Percentiles rank a stretch among this genome's conserved stretches.
Evolutionary conservation across 345 rosid species (phyloP).

Genomic region (Eutrema yunnanense): DNA sequence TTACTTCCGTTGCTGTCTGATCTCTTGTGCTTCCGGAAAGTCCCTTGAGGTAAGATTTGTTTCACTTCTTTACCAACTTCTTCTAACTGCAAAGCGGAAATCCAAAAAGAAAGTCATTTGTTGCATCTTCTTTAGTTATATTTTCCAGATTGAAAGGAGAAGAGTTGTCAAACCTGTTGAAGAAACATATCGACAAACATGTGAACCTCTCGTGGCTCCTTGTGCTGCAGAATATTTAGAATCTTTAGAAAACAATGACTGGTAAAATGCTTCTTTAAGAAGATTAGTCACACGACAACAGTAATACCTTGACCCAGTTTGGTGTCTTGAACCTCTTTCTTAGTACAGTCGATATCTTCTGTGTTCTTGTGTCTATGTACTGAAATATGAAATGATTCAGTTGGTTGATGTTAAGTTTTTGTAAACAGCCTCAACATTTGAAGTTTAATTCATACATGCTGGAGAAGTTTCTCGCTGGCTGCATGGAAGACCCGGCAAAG

Average conservation of each 20-base stretch:
- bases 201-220: slow-evolving; percentile 98
- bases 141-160: background rate
- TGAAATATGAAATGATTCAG: slow-evolving; percentile 28
- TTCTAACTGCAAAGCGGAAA: slow-evolving; percentile 44
- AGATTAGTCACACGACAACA: slow-evolving; percentile 6
- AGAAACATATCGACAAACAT: slow-evolving; percentile 94
- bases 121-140: background rate
- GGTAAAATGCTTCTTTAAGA: background rate
- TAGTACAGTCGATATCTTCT: slow-evolving; percentile 73
- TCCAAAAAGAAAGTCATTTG: background rate
- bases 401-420: slow-evolving; percentile 10
- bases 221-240: slow-evolving; percentile 64
- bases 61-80: slow-evolving; percentile 66
- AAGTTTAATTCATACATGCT: slow-evolving; percentile 53
- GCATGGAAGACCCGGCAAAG: slow-evolving; percentile 71
- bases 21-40: slow-evolving; percentile 65
- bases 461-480: slow-evolving; percentile 79
- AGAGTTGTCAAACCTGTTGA: slow-evolving; percentile 62
- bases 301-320: slow-evolving; percentile 91
- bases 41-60: slow-evolving; percentile 83
- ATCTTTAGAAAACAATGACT: slow-evolving; percentile 20
- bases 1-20: slow-evolving; percentile 92
- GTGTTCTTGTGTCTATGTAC: slow-evolving; percentile 80
- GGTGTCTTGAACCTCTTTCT: slow-evolving; percentile 94
- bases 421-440: background rate